These are phyloP conservation scores for Cladobotryum protrusum DNA, from an alignment of 2,329 filamentous ascomycete species.

Conservation along the genomic window DNA sequence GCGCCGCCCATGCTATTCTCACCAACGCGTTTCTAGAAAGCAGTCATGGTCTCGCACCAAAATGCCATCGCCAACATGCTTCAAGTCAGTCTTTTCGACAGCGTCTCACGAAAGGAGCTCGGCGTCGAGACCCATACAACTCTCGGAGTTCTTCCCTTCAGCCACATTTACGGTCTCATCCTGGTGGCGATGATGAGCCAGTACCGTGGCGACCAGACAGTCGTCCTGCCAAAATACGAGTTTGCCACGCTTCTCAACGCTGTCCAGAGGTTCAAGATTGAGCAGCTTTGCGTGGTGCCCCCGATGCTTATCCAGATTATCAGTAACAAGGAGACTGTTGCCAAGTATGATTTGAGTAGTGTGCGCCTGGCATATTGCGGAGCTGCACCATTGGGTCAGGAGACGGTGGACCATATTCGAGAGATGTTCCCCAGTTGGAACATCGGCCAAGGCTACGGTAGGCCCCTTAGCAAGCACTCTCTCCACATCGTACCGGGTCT, in stretches of 20 bases:
- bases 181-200: conserved; percentile 59
- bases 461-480: too few species aligned
- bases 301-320: conserved; percentile 72
- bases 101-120: conserved; percentile 29
- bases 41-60: conserved; percentile 73
- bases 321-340: conserved; percentile 52
- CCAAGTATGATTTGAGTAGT: conserved; percentile 64
- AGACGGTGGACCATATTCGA: conserved; percentile 58
- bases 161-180: conserved; percentile 75
- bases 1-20: not conserved
- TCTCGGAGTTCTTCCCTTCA: conserved; percentile 70
- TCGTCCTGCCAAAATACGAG: conserved; percentile 73
- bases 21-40: conserved; percentile 50
- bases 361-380: conserved; percentile 62
- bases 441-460: conserved; percentile 67
- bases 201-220: conserved; percentile 66
- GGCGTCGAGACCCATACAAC: conserved; percentile 37
- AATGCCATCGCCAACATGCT: conserved; percentile 74
- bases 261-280: conserved; percentile 64
- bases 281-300: conserved; percentile 63
- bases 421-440: conserved; percentile 57
- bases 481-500: too few species aligned
- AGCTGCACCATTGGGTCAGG: conserved; percentile 66
- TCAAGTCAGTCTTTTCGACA: conserved; percentile 48
- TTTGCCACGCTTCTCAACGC: conserved; percentile 56